Base-by-base conservation (phyloP, 1,284 basidiomycete species). In the Sphaerobolus stellatus region DNA sequence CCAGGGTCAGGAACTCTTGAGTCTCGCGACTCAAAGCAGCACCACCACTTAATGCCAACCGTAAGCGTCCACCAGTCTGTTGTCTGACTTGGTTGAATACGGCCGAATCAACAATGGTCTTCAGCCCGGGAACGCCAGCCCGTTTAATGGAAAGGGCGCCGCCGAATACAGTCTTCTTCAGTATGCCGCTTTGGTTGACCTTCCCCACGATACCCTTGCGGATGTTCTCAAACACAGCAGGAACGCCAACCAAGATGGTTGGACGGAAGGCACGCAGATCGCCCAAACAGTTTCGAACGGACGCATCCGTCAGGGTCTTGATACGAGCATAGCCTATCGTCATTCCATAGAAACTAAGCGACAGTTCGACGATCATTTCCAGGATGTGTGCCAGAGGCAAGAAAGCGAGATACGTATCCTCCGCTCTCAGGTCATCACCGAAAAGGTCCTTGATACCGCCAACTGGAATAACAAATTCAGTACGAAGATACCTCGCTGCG, bases 221-320 rank as follows among this genome's bases (percentile, higher is more conserved):
- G 62, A 94, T 97, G 51, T 82, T 84, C 71, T 94, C 92, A 90
- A 90, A 94, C 2, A 94, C 88, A 2, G 92, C 91, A 2, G 94
- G 95, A 1, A 98, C 95, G 57, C 93, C 95, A 45, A 92, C 82
- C 79, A 98, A 89, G 71, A 96, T 84, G 30, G 83, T 80, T 0
- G 95, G 96, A 51, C 79, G 75, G 76, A 96, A 91, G 25, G 86
- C 81, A 56, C 80, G 78, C 66, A 98, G 84, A 70, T 98, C 95
- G 41, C 94, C 94, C 58, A 87, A 80, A 75, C 92, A 98, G 57
- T 94, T 88, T 57, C 92, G 85, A 16, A 96, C 92, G 22, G 86
- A 90, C 3, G 86, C 83, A 67, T 97, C 92, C 3, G 95, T 98
- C 59, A 98, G 81, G n/a, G 95, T 98, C 84, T 97, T 97, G 71